phyloP scores from a whole-genome alignment of 1,139 yeast genomes.

The Nematodospora anomalae region DNA sequence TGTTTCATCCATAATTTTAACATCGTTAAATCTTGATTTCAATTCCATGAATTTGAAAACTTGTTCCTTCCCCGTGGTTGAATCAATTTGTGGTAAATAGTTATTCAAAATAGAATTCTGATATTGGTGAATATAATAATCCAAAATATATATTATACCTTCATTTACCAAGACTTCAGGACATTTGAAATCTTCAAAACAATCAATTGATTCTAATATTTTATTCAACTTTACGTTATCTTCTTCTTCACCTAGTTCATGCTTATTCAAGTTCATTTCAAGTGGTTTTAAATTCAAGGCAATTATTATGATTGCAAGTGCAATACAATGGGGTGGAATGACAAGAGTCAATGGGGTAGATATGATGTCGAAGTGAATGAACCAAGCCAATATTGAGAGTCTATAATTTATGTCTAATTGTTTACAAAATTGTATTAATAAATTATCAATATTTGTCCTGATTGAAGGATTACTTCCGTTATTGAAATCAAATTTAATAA shows the following conservation, averaged over 20 bases:
- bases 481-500: constrained; percentile 74
- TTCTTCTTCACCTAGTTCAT: constrained; percentile 17
- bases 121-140: constrained; percentile 57
- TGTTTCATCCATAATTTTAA: constrained; percentile 35
- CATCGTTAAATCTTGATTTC: constrained; percentile 45
- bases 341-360: constrained; percentile 70
- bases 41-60: constrained; percentile 49
- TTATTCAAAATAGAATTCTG: constrained; percentile 31
- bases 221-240: constrained; percentile 33
- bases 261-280: constrained; percentile 29
- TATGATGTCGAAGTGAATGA: constrained; percentile 70
- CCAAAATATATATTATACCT: constrained; percentile 60
- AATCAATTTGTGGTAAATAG: constrained; percentile 33
- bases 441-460: constrained; percentile 55
- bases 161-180: constrained; percentile 57
- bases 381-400: constrained; percentile 66
- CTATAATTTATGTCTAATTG: constrained; percentile 47
- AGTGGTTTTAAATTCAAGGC: constrained; percentile 42
- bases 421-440: constrained; percentile 67
- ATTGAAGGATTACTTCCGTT: constrained; percentile 26
- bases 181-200: constrained; percentile 44
- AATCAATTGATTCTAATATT: constrained; percentile 34
- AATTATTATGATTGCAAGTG: constrained; percentile 60
- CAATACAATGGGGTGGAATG: constrained; percentile 79
- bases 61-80: constrained; percentile 44